These are phyloP conservation scores for Fusarium clavum DNA, from an alignment of 2,329 filamentous ascomycete species.

Conservation along the genomic window DNA sequence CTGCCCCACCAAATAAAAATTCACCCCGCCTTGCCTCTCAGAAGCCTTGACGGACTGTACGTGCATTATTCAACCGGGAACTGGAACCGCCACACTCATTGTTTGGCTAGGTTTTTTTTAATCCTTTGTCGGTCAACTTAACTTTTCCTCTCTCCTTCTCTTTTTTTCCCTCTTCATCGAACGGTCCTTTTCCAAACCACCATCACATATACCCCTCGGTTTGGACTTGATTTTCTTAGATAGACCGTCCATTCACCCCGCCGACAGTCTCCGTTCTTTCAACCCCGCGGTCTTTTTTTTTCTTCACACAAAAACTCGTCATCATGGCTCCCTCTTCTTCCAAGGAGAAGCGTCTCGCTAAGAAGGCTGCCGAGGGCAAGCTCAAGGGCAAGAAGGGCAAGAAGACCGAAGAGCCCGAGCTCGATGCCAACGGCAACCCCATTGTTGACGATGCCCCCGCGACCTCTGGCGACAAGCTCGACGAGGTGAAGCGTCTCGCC, in stretches of 20 bases:
- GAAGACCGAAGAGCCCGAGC: slow-evolving; percentile 76
- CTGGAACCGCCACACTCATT: slow-evolving; percentile 47
- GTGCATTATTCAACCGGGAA: slow-evolving; percentile 36
- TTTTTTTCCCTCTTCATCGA: slow-evolving; percentile 35
- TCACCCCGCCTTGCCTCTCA: slow-evolving; percentile 56
- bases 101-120: slow-evolving; percentile 39
- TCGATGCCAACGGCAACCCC: slow-evolving; percentile 72
- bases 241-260: slow-evolving; percentile 26
- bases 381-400: slow-evolving; percentile 73
- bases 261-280: slow-evolving; percentile 44
- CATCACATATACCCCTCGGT: slow-evolving; percentile 38
- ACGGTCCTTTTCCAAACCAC: slow-evolving; percentile 39
- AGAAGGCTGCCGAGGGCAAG: slow-evolving; percentile 78
- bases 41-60: slow-evolving; percentile 32
- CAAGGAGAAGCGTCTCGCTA: slow-evolving; percentile 78
- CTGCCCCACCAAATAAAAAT: slow-evolving; percentile 56
- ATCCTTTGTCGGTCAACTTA: slow-evolving; percentile 34
- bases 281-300: slow-evolving; percentile 44
- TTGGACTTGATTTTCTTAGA: slow-evolving; percentile 43
- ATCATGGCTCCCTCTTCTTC: slow-evolving; percentile 72
- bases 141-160: slow-evolving; percentile 32
- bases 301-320: slow-evolving; percentile 13
- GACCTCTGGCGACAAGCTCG: slow-evolving; percentile 77
- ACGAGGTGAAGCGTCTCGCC: slow-evolving; percentile 86
- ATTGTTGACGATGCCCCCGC: slow-evolving; percentile 71